Evolutionary conservation across 116 monocot genomes (phyloP).

Genomic region (Iris pallida): DNA sequence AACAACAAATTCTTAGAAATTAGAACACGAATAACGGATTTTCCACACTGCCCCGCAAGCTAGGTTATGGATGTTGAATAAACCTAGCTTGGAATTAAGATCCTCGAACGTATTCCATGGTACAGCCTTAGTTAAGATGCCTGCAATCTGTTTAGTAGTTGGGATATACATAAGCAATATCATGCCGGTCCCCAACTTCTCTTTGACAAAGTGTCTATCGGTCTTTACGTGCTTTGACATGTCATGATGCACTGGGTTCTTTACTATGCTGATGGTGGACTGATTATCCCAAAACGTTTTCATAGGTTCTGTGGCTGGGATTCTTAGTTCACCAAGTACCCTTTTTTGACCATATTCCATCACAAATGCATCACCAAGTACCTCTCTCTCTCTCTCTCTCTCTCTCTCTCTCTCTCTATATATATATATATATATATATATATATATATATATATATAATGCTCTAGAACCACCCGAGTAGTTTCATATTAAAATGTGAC

Average conservation of each 20-base stretch:
- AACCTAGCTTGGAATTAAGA: conserved; percentile 4
- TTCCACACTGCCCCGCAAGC: conserved; percentile 7
- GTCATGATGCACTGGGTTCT: conserved; percentile 3
- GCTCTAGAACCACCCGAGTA: too few species aligned
- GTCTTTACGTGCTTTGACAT: neutral
- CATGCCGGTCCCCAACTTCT: neutral
- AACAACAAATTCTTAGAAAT: too few species aligned
- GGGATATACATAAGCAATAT: neutral
- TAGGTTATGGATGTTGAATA: neutral
- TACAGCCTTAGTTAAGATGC: neutral
- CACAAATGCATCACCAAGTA: too few species aligned
- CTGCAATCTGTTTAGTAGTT: too few species aligned
- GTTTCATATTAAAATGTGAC: too few species aligned
- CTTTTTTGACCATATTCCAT: neutral
- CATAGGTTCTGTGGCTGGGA: neutral
- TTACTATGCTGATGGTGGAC: neutral
- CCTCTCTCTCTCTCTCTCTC: too few species aligned
- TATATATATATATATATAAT: too few species aligned
- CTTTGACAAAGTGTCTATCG: neutral
- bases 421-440: too few species aligned
- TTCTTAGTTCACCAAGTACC: neutral
- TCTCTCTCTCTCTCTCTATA: too few species aligned
- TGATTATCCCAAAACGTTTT: conserved; percentile 6
- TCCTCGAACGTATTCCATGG: neutral
- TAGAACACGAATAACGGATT: neutral